Conservation (phyloP, 768 basidiomycete genomes). For the Favolaschia claudopus region DNA sequence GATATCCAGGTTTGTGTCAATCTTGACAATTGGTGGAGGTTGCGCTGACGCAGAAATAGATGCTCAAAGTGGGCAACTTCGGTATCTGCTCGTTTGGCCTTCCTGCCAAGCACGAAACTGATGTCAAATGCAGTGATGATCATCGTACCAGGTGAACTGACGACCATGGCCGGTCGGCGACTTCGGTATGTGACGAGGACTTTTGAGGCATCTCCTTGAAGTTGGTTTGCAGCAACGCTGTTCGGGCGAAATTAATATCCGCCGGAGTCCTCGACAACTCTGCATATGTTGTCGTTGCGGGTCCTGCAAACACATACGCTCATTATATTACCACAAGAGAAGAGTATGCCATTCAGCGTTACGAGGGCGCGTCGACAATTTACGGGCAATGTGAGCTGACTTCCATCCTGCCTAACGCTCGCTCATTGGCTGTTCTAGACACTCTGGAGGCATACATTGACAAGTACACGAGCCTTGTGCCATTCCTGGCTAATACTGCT, state of each 20-base stretch:
- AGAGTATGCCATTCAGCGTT: constrained; percentile 78
- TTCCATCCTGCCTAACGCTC: no score
- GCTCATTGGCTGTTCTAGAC: no score
- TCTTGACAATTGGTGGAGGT: no score
- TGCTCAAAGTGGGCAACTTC: constrained; percentile 77
- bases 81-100: constrained; percentile 42
- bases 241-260: constrained; percentile 70
- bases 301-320: constrained; percentile 81
- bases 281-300: constrained; percentile 80
- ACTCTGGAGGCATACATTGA: constrained; percentile 64
- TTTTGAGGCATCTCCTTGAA: no score
- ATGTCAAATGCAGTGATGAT: not conserved
- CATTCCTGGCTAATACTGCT: constrained; percentile 47
- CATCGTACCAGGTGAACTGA: not conserved
- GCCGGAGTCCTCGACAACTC: constrained; percentile 68
- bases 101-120: not conserved
- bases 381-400: constrained; percentile 71
- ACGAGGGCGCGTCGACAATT: constrained; percentile 83
- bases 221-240: constrained; percentile 57
- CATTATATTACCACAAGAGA: constrained; percentile 79
- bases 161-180: constrained; percentile 54
- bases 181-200: not conserved
- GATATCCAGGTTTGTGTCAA: no score
- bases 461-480: constrained; percentile 56
- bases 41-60: no score